These are phyloP conservation scores for Russula compacta DNA, from an alignment of 768 basidiomycete species.

Conservation along the genomic window DNA sequence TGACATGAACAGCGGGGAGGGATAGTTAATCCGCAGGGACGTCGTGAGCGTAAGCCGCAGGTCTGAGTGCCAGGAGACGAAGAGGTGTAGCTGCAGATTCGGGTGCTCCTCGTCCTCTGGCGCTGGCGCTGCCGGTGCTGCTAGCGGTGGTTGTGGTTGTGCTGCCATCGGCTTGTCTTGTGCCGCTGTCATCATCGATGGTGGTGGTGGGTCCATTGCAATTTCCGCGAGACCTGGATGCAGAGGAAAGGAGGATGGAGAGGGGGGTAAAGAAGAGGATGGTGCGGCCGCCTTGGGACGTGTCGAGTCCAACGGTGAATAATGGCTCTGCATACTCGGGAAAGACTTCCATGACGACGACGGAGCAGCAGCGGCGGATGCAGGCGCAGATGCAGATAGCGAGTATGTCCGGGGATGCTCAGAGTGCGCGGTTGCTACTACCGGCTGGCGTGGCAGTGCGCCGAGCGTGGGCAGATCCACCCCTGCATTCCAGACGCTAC, in stretches of 20 bases:
- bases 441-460: not conserved
- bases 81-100: slow-evolving; percentile 84
- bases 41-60: slow-evolving; percentile 85
- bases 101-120: slow-evolving; percentile 33
- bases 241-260: not conserved
- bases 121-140: not conserved
- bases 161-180: not conserved
- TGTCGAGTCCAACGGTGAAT: not conserved
- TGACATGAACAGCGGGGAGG: slow-evolving; percentile 93
- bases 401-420: slow-evolving; percentile 28
- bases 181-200: not conserved
- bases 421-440: not conserved
- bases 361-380: slow-evolving; percentile 22
- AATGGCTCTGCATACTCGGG: slow-evolving; percentile 4
- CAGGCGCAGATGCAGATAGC: slow-evolving; percentile 11
- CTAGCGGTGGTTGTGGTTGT: not conserved
- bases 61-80: slow-evolving; percentile 80
- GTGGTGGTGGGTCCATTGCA: slow-evolving; percentile 9
- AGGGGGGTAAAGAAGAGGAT: not conserved
- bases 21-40: slow-evolving; percentile 93
- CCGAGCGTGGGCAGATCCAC: too few species aligned
- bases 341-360: slow-evolving; percentile 30
- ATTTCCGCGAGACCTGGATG: slow-evolving; percentile 3
- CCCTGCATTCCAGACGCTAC: not conserved
- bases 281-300: not conserved